Evolutionary conservation across 208 protist genomes (phyloP), one percentile per base, ranked within the genome.

Genomic region (Phytomonas sp.): DNA sequence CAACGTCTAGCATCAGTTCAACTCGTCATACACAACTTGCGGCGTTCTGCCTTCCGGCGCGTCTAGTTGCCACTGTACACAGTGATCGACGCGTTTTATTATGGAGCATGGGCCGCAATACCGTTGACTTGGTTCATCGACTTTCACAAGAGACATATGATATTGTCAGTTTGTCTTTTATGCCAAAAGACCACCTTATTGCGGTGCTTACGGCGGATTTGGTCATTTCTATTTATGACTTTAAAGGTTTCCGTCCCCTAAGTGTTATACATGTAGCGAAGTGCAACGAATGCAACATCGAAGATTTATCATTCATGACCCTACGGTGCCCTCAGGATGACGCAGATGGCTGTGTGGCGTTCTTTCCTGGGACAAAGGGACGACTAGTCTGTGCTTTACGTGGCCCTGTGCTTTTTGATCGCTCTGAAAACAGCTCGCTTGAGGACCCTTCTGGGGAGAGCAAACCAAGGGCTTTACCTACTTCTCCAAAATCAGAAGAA

Each of bases 91-190:
- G 86, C 12, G 81, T 91, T 31, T 61, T 85, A 63, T 68, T 94
- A 67, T 94, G 89, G 89, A 64, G 75, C n/a, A 77, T 92, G 45
- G 82, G 80, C 4, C 86, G 87, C 42, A 78, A 80, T 64, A 69
- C 66, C 10, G 80, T 78, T 4, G 89, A 94, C 72, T 70, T 87
- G n/a, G 62, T 86, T 0, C 83, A 89, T 66, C 73, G 82, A 61
- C 89, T 84, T 70, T 87, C 89, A 29, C 83, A 91, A 52, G 85
- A 94, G 72, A 78, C 85, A 19, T 87, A 92, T 67, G 89, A 92
- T 74, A 84, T 94, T 29, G 66, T 91, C 37, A 81, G 79, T 69
- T 75, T 81, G 26, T 81, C 81, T 61, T 84, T 94, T 63, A 63
- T 89, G 40, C 70, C 77, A 19, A 59, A 66, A n/a, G 72, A 71